These are phyloP conservation scores for Solanum pennellii DNA, from an alignment of 257 asterid genomes.

Conservation along the genomic window DNA sequence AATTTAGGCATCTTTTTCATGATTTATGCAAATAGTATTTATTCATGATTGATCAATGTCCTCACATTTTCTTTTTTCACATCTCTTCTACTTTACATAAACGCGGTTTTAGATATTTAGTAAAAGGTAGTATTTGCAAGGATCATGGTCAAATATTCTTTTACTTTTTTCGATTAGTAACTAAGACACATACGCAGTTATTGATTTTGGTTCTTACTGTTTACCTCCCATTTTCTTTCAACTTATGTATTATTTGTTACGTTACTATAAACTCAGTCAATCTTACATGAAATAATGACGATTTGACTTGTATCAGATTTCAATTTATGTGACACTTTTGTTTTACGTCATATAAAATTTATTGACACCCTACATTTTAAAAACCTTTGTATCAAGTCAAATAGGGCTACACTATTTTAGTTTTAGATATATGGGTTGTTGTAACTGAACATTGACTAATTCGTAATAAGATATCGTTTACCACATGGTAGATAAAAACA, in stretches of 20 bases:
- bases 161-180: too few species aligned
- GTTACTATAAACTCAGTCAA: neutral
- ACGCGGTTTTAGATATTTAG: neutral
- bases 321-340: neutral
- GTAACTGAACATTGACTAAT: neutral
- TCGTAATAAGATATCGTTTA: neutral
- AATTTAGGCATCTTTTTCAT: neutral
- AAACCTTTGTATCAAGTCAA: neutral
- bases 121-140: neutral
- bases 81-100: neutral
- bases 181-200: neutral
- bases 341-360: neutral
- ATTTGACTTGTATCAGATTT: neutral
- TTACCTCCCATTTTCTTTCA: neutral
- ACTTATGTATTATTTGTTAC: neutral
- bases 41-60: neutral
- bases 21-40: neutral
- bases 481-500: neutral
- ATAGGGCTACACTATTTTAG: too few species aligned
- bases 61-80: neutral
- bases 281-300: neutral
- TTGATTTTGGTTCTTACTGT: neutral
- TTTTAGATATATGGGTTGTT: neutral
- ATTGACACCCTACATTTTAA: too few species aligned
- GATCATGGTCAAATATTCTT: neutral